Evolutionary conservation across 164 flowering plant species (phyloP).

Genomic region (Berberis vulgaris): DNA sequence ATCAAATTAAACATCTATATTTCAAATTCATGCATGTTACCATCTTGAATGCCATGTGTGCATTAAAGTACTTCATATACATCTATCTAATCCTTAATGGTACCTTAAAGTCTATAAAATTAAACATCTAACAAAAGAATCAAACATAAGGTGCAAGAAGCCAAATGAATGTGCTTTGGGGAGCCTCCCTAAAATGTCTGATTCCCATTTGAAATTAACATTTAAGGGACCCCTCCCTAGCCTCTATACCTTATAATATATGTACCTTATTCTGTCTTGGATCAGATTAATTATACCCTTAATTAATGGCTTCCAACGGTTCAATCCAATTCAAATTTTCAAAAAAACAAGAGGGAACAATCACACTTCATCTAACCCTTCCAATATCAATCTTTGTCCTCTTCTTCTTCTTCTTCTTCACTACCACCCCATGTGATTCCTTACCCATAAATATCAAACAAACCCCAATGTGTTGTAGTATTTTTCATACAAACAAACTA

Average conservation of each 20-base stretch:
- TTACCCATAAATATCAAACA: slow-evolving; percentile 3
- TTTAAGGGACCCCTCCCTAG: too few relatives aligned
- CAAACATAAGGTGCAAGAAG: too few relatives aligned
- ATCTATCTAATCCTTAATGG: too few relatives aligned
- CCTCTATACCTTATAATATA: background rate
- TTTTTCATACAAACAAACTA: background rate
- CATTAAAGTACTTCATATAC: too few relatives aligned
- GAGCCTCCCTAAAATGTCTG: too few relatives aligned
- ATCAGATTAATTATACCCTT: background rate
- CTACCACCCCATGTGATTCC: background rate
- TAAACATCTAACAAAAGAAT: too few relatives aligned
- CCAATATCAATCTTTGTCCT: slow-evolving; percentile 12
- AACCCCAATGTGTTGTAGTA: background rate
- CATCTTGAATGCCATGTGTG: too few relatives aligned
- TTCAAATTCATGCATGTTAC: too few relatives aligned
- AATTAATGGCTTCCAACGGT: slow-evolving; percentile 25
- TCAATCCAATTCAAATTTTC: slow-evolving; percentile 15
- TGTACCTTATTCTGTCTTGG: slow-evolving; percentile 6
- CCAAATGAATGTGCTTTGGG: too few relatives aligned
- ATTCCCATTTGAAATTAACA: too few relatives aligned
- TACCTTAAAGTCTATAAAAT: too few relatives aligned
- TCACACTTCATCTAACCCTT: background rate
- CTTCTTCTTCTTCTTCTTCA: slow-evolving; percentile 3
- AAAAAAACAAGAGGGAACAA: slow-evolving; percentile 1
- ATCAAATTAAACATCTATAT: too few relatives aligned